Evolutionary conservation across 768 basidiomycete species (phyloP).

Genomic region (Gloeopeniophorella convolvens): DNA sequence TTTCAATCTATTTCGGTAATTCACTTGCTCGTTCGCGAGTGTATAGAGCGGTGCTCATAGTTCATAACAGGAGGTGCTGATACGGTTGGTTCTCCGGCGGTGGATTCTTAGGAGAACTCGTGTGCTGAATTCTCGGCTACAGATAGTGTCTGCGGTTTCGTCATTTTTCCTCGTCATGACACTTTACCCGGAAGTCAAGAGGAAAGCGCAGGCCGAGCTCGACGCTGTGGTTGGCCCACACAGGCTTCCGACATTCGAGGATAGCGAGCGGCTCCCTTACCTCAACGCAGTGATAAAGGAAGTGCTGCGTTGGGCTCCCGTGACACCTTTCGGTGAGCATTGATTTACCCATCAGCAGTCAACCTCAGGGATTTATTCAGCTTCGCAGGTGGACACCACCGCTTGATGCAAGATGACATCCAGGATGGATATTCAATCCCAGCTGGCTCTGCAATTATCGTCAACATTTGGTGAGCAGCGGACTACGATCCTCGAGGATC

Average conservation of each 20-base stretch:
- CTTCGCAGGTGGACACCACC: constrained; percentile 19
- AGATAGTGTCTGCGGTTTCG: constrained; percentile 11
- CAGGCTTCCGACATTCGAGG: constrained; percentile 23
- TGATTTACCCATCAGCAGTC: too few species aligned
- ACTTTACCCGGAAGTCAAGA: constrained; percentile 24
- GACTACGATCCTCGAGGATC: not conserved
- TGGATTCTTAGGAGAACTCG: not conserved
- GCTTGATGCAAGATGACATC: constrained; percentile 27
- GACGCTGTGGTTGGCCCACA: constrained; percentile 24
- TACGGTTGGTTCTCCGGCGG: not conserved
- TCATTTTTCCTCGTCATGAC: constrained; percentile 23
- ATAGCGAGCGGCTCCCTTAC: constrained; percentile 22
- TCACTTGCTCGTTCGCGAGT: too few species aligned
- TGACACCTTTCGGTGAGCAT: constrained; percentile 13
- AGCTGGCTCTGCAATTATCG: constrained; percentile 25
- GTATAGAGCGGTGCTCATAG: too few species aligned
- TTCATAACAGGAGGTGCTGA: constrained; percentile 1
- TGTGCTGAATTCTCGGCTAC: not conserved
- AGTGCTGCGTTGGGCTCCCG: constrained; percentile 25
- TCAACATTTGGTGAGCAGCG: constrained; percentile 21
- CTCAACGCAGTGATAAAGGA: constrained; percentile 26
- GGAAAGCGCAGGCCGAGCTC: constrained; percentile 25
- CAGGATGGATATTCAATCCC: constrained; percentile 32
- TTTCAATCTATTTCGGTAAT: not conserved
- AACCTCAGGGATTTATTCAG: not conserved